Base-by-base conservation (phyloP, 2,329 filamentous ascomycete species). In the Calonectria fujianensis region DNA sequence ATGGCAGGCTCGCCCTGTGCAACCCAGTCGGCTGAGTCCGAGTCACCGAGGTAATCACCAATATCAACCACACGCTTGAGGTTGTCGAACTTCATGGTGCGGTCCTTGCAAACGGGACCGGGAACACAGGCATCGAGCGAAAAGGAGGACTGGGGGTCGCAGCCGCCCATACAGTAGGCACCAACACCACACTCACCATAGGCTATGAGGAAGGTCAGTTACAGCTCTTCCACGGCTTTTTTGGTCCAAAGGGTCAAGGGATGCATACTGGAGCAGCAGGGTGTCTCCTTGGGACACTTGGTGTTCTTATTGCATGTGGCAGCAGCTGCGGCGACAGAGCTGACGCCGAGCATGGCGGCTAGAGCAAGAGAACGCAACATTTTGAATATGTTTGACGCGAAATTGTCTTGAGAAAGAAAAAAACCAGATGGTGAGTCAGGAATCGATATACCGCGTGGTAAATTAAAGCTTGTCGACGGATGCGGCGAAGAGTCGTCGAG, bases 121-220 rank as follows among this genome's bases (percentile, higher is more conserved):
- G 97, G 95, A 10, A 95, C 92, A 85, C 97, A 99, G 2, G 96
- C 93, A 79, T 97, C 92, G 80, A 98, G 90, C 16, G 91, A 91
- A 88, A 93, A 94, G 63, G 96, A 98, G 87, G 93, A 93, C 83
- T 93, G 91, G 39, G 96, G 95, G 84, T 98, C 96, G 88, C 97
- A 99, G 77, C 97, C 97, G 81, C 97, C 97, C 27, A 99, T 91
- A 83, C 97, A 99, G 90, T 94, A 98, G 71, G 96, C 97, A 82
- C 97, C 97, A 71, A 96, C 92, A 87, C 96, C 97, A 82, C 97
- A 98, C 85, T 96, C 90, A 81, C 95, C 95, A 86, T 98, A 98
- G 86, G 97, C 95, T 98, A 82, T 66, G 57, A 52, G 31, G 50
- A 32, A 31, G 5, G 14, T 50, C 41, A 45, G 20, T 39, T 20